Conservation (phyloP, 441 rosid genomes). For the Breynia disticha region DNA sequence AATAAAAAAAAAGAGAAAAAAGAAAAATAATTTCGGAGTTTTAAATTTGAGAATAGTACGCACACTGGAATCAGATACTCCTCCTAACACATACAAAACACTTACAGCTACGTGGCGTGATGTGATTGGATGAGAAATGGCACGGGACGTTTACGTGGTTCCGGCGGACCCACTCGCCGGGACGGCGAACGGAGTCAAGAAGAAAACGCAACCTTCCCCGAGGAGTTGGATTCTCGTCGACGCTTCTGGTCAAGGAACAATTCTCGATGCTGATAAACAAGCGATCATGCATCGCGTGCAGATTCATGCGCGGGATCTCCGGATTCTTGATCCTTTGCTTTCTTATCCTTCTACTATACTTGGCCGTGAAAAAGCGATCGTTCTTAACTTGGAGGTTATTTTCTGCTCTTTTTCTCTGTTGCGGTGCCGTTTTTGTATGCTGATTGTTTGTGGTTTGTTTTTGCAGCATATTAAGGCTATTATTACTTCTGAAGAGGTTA, state of each 20-base stretch:
- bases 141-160: constrained; percentile 52
- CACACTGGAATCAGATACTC: no score
- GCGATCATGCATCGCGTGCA: constrained; percentile 91
- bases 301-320: constrained; percentile 98
- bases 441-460: constrained; percentile 4
- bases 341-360: constrained; percentile 94
- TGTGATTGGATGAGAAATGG: constrained; percentile 39
- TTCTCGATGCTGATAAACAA: constrained; percentile 68
- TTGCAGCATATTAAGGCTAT: constrained; percentile 94
- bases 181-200: constrained; percentile 34
- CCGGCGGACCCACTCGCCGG: constrained; percentile 57
- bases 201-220: constrained; percentile 50
- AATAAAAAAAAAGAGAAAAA: no score
- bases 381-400: constrained; percentile 77
- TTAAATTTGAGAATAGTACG: no score
- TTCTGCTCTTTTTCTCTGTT: background rate
- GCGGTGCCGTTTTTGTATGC: background rate
- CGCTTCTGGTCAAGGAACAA: constrained; percentile 39
- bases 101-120: constrained; percentile 2
- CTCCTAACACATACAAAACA: no score
- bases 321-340: constrained; percentile 84
- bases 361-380: constrained; percentile 91
- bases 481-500: constrained; percentile 87
- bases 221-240: constrained; percentile 65
- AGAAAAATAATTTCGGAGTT: no score